phyloP scores from a whole-genome alignment of 495 filamentous ascomycete genomes.

The Penicillium daleae region DNA sequence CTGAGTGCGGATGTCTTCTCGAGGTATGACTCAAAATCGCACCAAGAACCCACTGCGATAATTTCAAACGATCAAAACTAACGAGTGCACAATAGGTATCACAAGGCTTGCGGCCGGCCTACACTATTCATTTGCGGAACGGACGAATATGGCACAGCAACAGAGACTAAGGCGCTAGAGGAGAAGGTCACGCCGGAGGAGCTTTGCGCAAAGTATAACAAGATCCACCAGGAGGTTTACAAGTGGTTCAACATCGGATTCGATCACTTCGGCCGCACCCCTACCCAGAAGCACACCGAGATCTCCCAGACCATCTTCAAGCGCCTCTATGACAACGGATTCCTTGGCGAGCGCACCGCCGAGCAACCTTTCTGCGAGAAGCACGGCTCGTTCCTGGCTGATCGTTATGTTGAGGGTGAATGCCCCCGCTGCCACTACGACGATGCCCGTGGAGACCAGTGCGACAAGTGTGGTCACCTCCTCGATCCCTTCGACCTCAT shows the following conservation, averaged over 20 bases:
- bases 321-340: slow-evolving; percentile 78
- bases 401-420: slow-evolving; percentile 90
- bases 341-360: slow-evolving; percentile 74
- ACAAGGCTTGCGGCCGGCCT: slow-evolving; percentile 66
- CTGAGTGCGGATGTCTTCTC: slow-evolving; percentile 81
- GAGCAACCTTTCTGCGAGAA: slow-evolving; percentile 85
- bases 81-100: slow-evolving; percentile 59
- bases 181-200: slow-evolving; percentile 70
- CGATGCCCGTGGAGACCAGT: slow-evolving; percentile 85
- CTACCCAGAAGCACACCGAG: slow-evolving; percentile 78
- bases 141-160: slow-evolving; percentile 85
- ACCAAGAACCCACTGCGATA: slow-evolving; percentile 8
- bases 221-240: slow-evolving; percentile 81
- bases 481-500: slow-evolving; percentile 73
- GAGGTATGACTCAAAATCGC: slow-evolving; percentile 48
- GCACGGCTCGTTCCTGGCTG: slow-evolving; percentile 84
- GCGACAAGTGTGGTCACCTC: slow-evolving; percentile 82
- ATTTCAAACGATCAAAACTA: slow-evolving; percentile 18
- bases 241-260: slow-evolving; percentile 87
- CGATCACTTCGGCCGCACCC: slow-evolving; percentile 84
- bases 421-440: slow-evolving; percentile 80
- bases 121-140: slow-evolving; percentile 60
- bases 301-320: slow-evolving; percentile 86
- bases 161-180: slow-evolving; percentile 78
- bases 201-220: slow-evolving; percentile 85